Evolutionary conservation across 257 asterid species (phyloP).

Genomic region (Nicotiana tomentosiformis): DNA sequence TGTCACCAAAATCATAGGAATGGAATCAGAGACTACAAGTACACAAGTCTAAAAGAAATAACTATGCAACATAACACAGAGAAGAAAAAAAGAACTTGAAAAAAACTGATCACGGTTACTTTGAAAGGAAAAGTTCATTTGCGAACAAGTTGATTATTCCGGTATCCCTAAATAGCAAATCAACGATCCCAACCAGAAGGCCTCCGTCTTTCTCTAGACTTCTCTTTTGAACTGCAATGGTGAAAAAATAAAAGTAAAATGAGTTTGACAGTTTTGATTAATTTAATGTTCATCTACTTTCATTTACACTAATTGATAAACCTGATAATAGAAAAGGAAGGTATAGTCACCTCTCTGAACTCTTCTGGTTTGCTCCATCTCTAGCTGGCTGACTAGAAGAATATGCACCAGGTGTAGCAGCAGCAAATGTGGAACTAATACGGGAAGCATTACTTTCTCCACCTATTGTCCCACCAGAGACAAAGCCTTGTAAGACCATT

Average conservation of each 20-base stretch:
- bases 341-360: conserved; percentile 48
- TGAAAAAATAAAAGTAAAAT: neutral
- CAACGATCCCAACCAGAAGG: conserved; percentile 96
- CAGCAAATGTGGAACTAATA: conserved; percentile 29
- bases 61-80: neutral
- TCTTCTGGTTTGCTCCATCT: conserved; percentile 31
- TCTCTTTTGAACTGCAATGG: conserved; percentile 44
- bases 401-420: conserved; percentile 32
- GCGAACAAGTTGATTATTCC: neutral
- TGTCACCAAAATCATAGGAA: neutral
- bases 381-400: conserved; percentile 26
- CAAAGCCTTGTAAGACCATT: conserved; percentile 68
- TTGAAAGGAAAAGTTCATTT: neutral
- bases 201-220: conserved; percentile 78
- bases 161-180: neutral
- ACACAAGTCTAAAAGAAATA: neutral
- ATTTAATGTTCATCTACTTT: neutral
- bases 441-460: conserved; percentile 50
- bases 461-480: conserved; percentile 96
- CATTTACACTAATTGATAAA: neutral
- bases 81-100: neutral
- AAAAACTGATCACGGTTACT: neutral
- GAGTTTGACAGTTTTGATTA: neutral
- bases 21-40: neutral
- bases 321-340: neutral